phyloP scores from a whole-genome alignment of 331 rosid species.

The Stylosanthes scabra region DNA sequence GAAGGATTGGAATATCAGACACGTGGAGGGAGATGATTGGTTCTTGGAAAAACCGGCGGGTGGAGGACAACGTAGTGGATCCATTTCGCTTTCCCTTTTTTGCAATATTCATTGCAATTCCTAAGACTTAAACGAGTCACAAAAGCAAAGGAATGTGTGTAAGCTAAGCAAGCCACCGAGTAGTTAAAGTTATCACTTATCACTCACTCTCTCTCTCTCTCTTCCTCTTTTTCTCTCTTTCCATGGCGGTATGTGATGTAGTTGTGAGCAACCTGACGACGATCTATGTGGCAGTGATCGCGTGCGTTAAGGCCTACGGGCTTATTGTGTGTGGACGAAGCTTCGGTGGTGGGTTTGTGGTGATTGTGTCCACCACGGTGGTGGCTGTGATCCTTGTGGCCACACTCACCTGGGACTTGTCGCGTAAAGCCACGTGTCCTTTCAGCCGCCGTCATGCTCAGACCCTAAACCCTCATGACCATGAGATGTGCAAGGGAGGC shows the following conservation, averaged over 20 bases:
- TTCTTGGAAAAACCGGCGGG: conserved; percentile 9
- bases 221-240: background rate
- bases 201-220: too few species aligned
- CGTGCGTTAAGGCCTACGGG: conserved; percentile 54
- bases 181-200: too few species aligned
- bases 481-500: conserved; percentile 75
- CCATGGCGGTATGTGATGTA: conserved; percentile 68
- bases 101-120: background rate
- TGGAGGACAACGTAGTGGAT: conserved; percentile 19
- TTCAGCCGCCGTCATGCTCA: conserved; percentile 37
- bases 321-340: conserved; percentile 49
- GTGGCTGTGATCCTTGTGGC: conserved; percentile 56
- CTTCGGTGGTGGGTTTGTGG: conserved; percentile 51
- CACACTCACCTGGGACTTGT: conserved; percentile 81
- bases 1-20: background rate
- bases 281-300: conserved; percentile 62
- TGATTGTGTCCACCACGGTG: conserved; percentile 49
- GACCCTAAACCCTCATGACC: background rate
- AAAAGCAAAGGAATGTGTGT: too few species aligned
- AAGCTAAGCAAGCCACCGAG: too few species aligned
- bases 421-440: conserved; percentile 65
- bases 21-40: conserved; percentile 35
- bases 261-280: conserved; percentile 67
- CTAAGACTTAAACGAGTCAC: too few species aligned
- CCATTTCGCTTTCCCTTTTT: conserved; percentile 22